A percentile compares a stretch with the other conserved stretches of the same genome.
Conservation (phyloP, 192 early-diverging fungal genomes). For the Dispira parvispora region DNA sequence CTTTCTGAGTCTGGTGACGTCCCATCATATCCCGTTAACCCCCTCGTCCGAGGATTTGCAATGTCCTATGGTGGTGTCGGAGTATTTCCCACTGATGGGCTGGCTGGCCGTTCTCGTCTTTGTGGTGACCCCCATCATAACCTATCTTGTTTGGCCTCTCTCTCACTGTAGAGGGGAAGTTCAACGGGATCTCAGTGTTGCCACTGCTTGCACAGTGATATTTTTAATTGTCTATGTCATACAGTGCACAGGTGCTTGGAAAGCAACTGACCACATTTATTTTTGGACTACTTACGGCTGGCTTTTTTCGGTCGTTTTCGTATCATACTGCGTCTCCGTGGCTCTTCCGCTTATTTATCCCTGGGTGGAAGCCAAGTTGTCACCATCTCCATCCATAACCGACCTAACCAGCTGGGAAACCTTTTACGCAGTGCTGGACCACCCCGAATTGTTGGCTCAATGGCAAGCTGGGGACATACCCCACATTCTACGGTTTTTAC, state of each 20-base stretch:
- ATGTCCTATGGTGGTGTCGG: constrained; percentile 29
- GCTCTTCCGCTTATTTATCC: constrained; percentile 28
- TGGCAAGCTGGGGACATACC: constrained; percentile 27
- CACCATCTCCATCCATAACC: constrained; percentile 23
- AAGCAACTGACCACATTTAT: constrained; percentile 15
- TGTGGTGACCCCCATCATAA: constrained; percentile 24
- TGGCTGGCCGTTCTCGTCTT: constrained; percentile 24
- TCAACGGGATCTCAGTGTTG: constrained; percentile 27
- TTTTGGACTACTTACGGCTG: constrained; percentile 32
- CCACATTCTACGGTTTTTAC: constrained; percentile 29
- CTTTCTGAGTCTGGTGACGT: neutral
- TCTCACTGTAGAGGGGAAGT: constrained; percentile 24
- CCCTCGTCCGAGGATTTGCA: neutral
- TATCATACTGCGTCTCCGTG: constrained; percentile 29
- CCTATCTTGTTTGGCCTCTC: constrained; percentile 29
- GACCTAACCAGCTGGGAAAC: constrained; percentile 22
- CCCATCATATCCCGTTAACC: neutral
- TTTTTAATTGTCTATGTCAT: constrained; percentile 29
- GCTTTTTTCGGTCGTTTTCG: constrained; percentile 25
- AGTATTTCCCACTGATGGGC: constrained; percentile 29
- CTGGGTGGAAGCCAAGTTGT: constrained; percentile 17
- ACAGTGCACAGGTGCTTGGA: constrained; percentile 25
- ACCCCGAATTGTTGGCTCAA: constrained; percentile 27
- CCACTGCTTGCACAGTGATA: constrained; percentile 27
- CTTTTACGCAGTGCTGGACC: constrained; percentile 29